Conservation (phyloP, 2,329 filamentous ascomycete genomes). For the Microdochium paspali region DNA sequence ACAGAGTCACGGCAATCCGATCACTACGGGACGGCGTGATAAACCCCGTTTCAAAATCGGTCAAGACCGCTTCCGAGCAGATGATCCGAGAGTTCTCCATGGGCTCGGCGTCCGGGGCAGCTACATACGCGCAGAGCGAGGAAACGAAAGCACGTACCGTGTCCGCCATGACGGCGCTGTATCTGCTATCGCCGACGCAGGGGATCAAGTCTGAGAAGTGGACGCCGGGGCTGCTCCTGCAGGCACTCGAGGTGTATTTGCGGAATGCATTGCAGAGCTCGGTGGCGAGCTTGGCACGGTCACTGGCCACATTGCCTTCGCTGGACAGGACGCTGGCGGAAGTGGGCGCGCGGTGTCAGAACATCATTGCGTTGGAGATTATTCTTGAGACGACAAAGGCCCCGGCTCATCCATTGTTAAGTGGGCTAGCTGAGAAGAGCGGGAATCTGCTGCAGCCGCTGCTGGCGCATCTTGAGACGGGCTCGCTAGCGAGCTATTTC, state of each 20-base stretch:
- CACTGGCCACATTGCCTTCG: constrained; percentile 69
- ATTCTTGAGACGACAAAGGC: constrained; percentile 62
- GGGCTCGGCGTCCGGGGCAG: constrained; percentile 36
- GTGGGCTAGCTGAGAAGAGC: constrained; percentile 16
- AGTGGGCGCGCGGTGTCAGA: constrained; percentile 77
- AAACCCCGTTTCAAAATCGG: constrained; percentile 60
- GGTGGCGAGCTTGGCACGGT: constrained; percentile 62
- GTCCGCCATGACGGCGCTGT: constrained; percentile 68
- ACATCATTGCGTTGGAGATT: constrained; percentile 77
- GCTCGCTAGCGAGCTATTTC: constrained; percentile 81
- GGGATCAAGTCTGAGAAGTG: constrained; percentile 42
- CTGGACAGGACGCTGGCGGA: constrained; percentile 77
- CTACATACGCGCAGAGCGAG: constrained; percentile 57
- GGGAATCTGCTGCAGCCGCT: constrained; percentile 60
- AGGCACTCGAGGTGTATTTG: constrained; percentile 72
- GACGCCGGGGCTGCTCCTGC: constrained; percentile 63
- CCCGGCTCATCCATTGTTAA: constrained; percentile 58
- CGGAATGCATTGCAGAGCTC: constrained; percentile 73
- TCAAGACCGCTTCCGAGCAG: constrained; percentile 67
- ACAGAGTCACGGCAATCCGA: constrained; percentile 61
- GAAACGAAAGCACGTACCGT: constrained; percentile 66
- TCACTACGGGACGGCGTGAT: constrained; percentile 62
- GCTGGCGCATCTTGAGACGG: constrained; percentile 72
- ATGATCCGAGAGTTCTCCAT: constrained; percentile 78
- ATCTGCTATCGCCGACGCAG: constrained; percentile 65